Percentiles rank a stretch among this genome's conserved stretches.
These are phyloP conservation scores for Gnomoniopsis sp. DNA, from an alignment of 2,329 filamentous ascomycete genomes.

Conservation along the genomic window DNA sequence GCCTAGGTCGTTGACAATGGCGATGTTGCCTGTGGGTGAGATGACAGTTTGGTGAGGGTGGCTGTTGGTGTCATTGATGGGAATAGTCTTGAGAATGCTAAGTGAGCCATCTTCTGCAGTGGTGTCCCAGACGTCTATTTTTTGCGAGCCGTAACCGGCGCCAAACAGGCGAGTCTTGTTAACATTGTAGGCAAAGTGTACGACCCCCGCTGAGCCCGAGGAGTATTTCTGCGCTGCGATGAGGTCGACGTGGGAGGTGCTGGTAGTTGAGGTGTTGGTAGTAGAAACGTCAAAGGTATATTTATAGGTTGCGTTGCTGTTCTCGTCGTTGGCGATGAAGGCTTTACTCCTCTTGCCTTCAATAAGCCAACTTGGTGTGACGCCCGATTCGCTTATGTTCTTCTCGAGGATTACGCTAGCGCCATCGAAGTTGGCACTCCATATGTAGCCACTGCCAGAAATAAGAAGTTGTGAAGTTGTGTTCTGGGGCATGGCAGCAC, in stretches of 20 bases:
- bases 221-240: background rate
- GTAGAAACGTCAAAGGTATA: background rate
- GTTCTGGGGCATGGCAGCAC: background rate
- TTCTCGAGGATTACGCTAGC: background rate
- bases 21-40: constrained; percentile 46
- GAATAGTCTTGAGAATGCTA: background rate
- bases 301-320: background rate
- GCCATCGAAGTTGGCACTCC: background rate
- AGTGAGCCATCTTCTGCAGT: background rate
- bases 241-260: background rate
- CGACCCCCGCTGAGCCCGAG: background rate
- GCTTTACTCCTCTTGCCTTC: background rate
- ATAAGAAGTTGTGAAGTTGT: background rate
- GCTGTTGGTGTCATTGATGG: background rate
- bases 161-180: background rate
- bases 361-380: background rate
- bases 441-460: background rate
- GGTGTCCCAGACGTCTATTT: constrained; percentile 1
- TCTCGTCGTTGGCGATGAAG: background rate
- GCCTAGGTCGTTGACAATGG: constrained; percentile 46
- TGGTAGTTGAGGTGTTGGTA: background rate
- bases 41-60: constrained; percentile 45
- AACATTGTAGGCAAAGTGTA: background rate
- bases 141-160: background rate
- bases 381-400: background rate